Conservation (phyloP, 2,329 filamentous ascomycete species). For the Diaporthe helianthi region DNA sequence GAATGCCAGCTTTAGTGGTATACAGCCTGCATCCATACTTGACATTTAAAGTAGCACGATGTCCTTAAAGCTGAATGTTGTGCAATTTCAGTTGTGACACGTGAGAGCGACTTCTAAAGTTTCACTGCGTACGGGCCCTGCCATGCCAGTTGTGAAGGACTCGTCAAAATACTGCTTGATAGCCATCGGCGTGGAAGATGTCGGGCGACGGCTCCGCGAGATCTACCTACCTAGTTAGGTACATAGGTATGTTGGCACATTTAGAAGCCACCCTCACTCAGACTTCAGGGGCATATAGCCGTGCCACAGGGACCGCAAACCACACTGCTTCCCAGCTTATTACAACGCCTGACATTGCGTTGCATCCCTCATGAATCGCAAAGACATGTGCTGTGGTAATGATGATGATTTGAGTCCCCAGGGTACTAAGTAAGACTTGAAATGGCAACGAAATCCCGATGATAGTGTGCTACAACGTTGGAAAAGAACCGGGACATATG, state of each 20-base stretch:
- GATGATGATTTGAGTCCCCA: background rate
- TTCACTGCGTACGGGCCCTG: constrained; percentile 32
- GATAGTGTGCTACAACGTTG: background rate
- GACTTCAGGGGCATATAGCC: constrained; percentile 9
- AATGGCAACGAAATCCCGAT: background rate
- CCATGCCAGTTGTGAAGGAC: constrained; percentile 13
- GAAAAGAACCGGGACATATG: background rate
- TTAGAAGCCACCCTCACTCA: constrained; percentile 11
- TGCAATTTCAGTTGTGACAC: background rate
- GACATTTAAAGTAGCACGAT: too few relatives aligned
- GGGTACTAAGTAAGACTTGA: background rate
- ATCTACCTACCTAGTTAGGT: too few relatives aligned
- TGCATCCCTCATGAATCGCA: background rate
- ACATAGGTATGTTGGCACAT: too few relatives aligned
- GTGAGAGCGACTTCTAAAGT: constrained; percentile 34
- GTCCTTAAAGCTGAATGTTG: background rate
- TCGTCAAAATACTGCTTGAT: constrained; percentile 34
- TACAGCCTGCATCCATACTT: background rate
- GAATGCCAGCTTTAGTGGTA: background rate
- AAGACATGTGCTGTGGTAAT: background rate
- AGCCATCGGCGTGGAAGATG: constrained; percentile 32
- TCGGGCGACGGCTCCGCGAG: background rate
- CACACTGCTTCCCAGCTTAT: background rate
- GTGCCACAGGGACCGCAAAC: background rate
- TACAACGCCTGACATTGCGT: background rate